These are phyloP conservation scores for Rosa lucieae DNA, from an alignment of 306 rosid genomes.

Conservation along the genomic window DNA sequence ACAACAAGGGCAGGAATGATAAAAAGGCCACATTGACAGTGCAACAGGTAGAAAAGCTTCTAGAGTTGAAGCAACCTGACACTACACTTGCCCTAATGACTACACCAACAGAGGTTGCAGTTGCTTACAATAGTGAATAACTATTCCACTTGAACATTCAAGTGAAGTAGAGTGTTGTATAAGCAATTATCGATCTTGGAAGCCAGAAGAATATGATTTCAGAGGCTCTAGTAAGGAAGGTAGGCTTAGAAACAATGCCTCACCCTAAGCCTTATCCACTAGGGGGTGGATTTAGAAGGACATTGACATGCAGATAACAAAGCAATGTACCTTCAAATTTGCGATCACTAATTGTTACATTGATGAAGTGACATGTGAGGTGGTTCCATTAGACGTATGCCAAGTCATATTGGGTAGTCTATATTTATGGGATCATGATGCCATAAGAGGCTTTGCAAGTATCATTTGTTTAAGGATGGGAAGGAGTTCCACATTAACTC, in stretches of 20 bases:
- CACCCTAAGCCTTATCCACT: neutral
- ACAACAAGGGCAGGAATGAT: neutral
- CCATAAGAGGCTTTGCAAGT: neutral
- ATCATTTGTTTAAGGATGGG: no score
- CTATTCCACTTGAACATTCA: no score
- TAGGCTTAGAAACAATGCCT: neutral
- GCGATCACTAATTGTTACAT: no score
- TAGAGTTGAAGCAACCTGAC: slow-evolving; percentile 3
- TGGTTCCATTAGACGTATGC: neutral
- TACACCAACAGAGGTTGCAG: neutral
- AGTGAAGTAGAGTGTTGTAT: slow-evolving; percentile 3
- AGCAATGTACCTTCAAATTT: slow-evolving; percentile 6
- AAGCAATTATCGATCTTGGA: slow-evolving; percentile 1
- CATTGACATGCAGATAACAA: neutral
- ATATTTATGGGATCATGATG: neutral
- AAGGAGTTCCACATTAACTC: no score
- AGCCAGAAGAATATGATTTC: neutral
- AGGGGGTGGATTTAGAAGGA: neutral
- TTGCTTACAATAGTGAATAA: neutral
- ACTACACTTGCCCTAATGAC: neutral
- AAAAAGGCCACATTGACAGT: neutral
- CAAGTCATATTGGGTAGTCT: neutral
- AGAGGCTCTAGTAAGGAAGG: neutral
- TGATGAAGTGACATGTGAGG: slow-evolving; percentile 1
- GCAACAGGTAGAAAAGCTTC: neutral